phyloP scores from a whole-genome alignment of 768 basidiomycete species.

The Termitomyces sp. region DNA sequence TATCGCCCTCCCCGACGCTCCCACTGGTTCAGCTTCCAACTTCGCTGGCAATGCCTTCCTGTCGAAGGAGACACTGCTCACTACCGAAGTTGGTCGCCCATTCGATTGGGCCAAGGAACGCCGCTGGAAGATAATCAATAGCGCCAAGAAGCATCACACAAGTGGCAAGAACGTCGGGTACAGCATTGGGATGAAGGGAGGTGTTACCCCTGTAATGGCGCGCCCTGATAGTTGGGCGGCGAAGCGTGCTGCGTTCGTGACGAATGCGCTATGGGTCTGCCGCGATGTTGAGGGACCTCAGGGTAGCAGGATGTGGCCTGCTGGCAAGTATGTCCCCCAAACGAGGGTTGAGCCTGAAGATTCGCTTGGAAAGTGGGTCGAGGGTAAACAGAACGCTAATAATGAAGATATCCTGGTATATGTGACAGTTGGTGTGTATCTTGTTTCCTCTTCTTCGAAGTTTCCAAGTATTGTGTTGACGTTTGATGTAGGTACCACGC shows the following conservation, averaged over 20 bases:
- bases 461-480: background rate
- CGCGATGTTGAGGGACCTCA: conserved; percentile 58
- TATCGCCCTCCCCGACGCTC: conserved; percentile 50
- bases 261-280: conserved; percentile 80
- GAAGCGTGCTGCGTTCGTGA: conserved; percentile 69
- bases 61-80: conserved; percentile 54
- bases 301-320: conserved; percentile 69
- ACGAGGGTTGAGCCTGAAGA: conserved; percentile 67
- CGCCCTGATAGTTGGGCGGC: conserved; percentile 63
- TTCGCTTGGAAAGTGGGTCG: conserved; percentile 70
- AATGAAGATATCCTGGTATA: conserved; percentile 79
- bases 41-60: conserved; percentile 85
- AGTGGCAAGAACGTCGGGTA: conserved; percentile 74
- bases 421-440: conserved; percentile 55
- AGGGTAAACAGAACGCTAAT: conserved; percentile 55
- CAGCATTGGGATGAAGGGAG: conserved; percentile 62
- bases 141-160: conserved; percentile 59
- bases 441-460: background rate
- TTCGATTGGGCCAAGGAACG: conserved; percentile 66
- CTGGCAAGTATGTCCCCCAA: conserved; percentile 84
- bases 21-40: conserved; percentile 73
- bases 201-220: conserved; percentile 57
- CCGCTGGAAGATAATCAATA: conserved; percentile 80
- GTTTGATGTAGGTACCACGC: conserved; percentile 53
- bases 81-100: conserved; percentile 56